Percentiles rank a stretch among this genome's conserved stretches.
These are phyloP conservation scores for Raffaelea arxii DNA, from an alignment of 2,329 filamentous ascomycete genomes.

Conservation along the genomic window DNA sequence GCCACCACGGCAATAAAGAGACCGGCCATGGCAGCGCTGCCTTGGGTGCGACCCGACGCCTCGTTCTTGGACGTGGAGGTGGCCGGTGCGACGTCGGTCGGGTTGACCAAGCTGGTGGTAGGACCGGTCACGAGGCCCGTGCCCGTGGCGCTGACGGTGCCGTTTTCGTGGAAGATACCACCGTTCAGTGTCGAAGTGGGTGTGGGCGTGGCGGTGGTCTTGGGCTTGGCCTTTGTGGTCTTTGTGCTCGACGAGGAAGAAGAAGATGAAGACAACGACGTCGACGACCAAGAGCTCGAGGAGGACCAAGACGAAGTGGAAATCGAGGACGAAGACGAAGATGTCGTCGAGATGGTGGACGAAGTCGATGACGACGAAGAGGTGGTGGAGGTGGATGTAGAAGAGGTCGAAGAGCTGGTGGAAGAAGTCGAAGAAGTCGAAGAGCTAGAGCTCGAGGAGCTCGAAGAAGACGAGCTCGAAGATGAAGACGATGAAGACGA, in stretches of 20 bases:
- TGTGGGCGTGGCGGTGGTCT: no score
- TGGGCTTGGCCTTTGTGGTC: slow-evolving; percentile 1
- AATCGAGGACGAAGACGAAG: slow-evolving; percentile 19
- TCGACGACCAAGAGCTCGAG: slow-evolving; percentile 14
- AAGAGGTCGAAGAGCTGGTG: slow-evolving; percentile 2
- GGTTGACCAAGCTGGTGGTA: slow-evolving; percentile 1
- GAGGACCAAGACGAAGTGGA: slow-evolving; percentile 18
- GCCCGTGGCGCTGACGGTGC: slow-evolving; percentile 11
- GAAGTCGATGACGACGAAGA: slow-evolving; percentile 17
- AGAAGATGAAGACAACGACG: slow-evolving; percentile 3
- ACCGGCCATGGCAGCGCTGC: slow-evolving; percentile 40
- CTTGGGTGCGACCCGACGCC: slow-evolving; percentile 32
- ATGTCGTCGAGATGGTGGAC: slow-evolving; percentile 6
- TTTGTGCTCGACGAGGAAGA: slow-evolving; percentile 17
- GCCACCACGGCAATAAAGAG: slow-evolving; percentile 47
- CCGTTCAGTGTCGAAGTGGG: slow-evolving; percentile 22
- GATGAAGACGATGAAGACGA: slow-evolving; percentile 13
- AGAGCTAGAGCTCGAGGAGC: slow-evolving; percentile 18
- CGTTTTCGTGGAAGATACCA: slow-evolving; percentile 46
- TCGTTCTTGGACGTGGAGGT: slow-evolving; percentile 26
- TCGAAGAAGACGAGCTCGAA: slow-evolving; percentile 18
- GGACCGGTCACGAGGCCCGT: slow-evolving; percentile 1
- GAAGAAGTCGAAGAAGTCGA: slow-evolving; percentile 11
- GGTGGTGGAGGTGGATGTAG: slow-evolving; percentile 13
- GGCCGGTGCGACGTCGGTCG: slow-evolving; percentile 12